Evolutionary conservation across 495 filamentous ascomycete species (phyloP).

Genomic region (Hyaloscypha variabilis): DNA sequence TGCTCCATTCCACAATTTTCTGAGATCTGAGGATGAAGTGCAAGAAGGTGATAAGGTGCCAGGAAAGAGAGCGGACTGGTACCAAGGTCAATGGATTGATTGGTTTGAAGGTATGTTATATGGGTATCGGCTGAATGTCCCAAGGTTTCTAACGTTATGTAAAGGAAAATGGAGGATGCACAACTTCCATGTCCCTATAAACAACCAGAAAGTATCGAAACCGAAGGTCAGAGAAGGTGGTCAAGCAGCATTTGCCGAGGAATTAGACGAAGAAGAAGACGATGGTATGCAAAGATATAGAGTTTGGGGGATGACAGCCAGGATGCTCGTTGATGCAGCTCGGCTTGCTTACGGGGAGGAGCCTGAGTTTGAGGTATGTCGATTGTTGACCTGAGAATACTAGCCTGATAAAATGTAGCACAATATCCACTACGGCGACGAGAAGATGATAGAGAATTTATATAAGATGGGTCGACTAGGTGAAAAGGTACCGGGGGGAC

Average conservation of each 20-base stretch:
- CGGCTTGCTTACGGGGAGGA: conserved; percentile 77
- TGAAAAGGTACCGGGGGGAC: conserved; percentile 48
- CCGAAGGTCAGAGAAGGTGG: conserved; percentile 40
- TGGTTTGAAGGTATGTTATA: no score
- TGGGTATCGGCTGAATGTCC: no score
- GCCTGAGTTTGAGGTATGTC: conserved; percentile 71
- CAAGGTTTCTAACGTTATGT: no score
- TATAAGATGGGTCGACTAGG: conserved; percentile 61
- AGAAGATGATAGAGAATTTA: conserved; percentile 68
- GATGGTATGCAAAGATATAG: conserved; percentile 60
- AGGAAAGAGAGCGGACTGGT: conserved; percentile 62
- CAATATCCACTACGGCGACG: conserved; percentile 79
- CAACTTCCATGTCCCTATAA: conserved; percentile 83
- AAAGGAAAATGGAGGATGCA: conserved; percentile 76
- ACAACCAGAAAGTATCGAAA: conserved; percentile 59
- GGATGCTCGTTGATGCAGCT: conserved; percentile 85
- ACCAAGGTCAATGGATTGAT: conserved; percentile 65
- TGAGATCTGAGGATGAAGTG: conserved; percentile 52
- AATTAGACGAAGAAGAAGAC: conserved; percentile 47
- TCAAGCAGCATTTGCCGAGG: conserved; percentile 35
- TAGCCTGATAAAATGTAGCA: conserved; percentile 42
- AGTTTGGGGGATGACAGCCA: conserved; percentile 91
- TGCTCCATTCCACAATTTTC: conserved; percentile 76
- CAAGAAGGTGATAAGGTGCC: conserved; percentile 40
- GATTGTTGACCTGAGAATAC: not conserved